Evolutionary conservation across 2,329 filamentous ascomycete species (phyloP).

Genomic region (Fusarium sp.): DNA sequence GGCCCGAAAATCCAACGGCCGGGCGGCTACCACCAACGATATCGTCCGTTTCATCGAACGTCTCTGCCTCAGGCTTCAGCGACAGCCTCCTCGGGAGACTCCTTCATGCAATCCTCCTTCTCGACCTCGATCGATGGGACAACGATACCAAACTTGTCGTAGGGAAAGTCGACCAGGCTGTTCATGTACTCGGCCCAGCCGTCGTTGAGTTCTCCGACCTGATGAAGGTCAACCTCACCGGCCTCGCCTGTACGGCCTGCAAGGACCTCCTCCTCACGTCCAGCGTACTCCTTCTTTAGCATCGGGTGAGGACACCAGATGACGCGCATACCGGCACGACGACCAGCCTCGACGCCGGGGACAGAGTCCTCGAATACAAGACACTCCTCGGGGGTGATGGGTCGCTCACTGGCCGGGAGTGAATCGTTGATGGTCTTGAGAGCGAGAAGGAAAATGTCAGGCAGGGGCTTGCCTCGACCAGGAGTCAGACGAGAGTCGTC

Average conservation of each 20-base stretch:
- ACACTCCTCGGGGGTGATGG: slow-evolving; percentile 83
- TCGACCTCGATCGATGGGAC: slow-evolving; percentile 55
- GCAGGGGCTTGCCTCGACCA: slow-evolving; percentile 90
- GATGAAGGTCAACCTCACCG: slow-evolving; percentile 60
- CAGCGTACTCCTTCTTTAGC: slow-evolving; percentile 76
- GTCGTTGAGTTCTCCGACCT: slow-evolving; percentile 64
- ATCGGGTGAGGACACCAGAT: slow-evolving; percentile 89
- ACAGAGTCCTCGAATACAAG: slow-evolving; percentile 97
- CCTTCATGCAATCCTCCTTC: slow-evolving; percentile 54
- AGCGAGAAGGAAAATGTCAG: slow-evolving; percentile 92
- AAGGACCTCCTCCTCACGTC: slow-evolving; percentile 79
- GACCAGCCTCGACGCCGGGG: slow-evolving; percentile 87
- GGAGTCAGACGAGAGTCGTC: slow-evolving; percentile 80
- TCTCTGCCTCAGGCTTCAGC: slow-evolving; percentile 19
- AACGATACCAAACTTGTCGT: slow-evolving; percentile 66
- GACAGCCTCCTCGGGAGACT: slow-evolving; percentile 29
- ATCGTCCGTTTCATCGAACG: slow-evolving; percentile 10
- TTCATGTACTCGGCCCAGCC: slow-evolving; percentile 66
- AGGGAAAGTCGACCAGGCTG: slow-evolving; percentile 63
- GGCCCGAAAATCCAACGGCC: not conserved
- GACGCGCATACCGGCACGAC: slow-evolving; percentile 92
- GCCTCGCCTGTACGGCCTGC: slow-evolving; percentile 80
- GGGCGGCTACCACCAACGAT: slow-evolving; percentile 1
- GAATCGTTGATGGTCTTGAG: slow-evolving; percentile 83
- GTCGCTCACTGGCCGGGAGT: slow-evolving; percentile 66